A percentile compares a stretch with the other conserved stretches of the same genome.
These are phyloP conservation scores for Neurospora tetraspora DNA, from an alignment of 495 filamentous ascomycete genomes.

Conservation along the genomic window DNA sequence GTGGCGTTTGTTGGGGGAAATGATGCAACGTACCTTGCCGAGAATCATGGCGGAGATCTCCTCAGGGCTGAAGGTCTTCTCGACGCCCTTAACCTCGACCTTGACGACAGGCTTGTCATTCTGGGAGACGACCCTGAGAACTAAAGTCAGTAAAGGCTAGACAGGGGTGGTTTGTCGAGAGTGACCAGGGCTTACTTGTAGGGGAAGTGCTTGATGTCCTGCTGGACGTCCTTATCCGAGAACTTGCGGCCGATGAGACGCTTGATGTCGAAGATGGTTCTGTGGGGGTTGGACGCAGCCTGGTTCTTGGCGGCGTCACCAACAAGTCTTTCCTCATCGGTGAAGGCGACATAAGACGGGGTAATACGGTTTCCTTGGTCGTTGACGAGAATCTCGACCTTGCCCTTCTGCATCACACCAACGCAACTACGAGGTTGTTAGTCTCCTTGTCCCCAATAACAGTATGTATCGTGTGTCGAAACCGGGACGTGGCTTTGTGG, in stretches of 20 bases:
- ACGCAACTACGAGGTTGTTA: slow-evolving; percentile 45
- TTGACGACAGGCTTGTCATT: slow-evolving; percentile 73
- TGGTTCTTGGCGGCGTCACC: slow-evolving; percentile 99
- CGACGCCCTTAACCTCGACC: slow-evolving; percentile 62
- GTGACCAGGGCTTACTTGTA: slow-evolving; percentile 45
- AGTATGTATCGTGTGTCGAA: neutral
- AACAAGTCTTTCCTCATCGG: slow-evolving; percentile 92
- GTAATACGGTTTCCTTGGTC: slow-evolving; percentile 99
- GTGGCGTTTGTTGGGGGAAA: slow-evolving; percentile 2
- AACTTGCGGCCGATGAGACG: slow-evolving; percentile 87
- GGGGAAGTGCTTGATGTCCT: slow-evolving; percentile 82
- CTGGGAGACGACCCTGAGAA: slow-evolving; percentile 52
- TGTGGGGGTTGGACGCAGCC: slow-evolving; percentile 80
- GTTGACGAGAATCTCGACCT: slow-evolving; percentile 95
- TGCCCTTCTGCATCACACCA: slow-evolving; percentile 97
- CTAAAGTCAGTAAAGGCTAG: slow-evolving; percentile 4
- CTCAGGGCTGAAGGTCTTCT: slow-evolving; percentile 77
- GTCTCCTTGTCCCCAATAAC: neutral
- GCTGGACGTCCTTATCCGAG: slow-evolving; percentile 74
- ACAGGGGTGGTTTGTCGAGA: neutral
- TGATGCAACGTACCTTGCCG: slow-evolving; percentile 40
- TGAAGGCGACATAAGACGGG: slow-evolving; percentile 97
- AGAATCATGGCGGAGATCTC: slow-evolving; percentile 83
- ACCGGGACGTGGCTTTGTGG: neutral
- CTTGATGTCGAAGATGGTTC: slow-evolving; percentile 92